Base-by-base conservation (phyloP, 139 green algal genomes). In the Volvox africanus region DNA sequence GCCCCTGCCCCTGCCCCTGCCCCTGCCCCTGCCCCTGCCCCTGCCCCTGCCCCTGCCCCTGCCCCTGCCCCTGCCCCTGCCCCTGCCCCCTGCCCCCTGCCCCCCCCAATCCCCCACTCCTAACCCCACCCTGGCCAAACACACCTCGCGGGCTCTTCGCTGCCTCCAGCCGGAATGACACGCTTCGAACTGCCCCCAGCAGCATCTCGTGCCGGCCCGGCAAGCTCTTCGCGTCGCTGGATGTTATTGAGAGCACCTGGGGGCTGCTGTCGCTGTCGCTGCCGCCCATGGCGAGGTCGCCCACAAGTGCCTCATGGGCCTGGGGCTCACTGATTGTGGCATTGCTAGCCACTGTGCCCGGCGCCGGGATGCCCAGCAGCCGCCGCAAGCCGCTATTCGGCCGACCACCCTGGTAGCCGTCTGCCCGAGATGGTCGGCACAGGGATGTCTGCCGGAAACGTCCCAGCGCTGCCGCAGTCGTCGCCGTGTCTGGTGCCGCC, bases 151-250 rank as follows among this genome's bases (percentile, higher is more conserved):
- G 71, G 30, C 21, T 65, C 17, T n/a, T 28, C 1, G 86, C 86
- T 6, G 86, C 86, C 50, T 90, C 86, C 50, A 90, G 86, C 12
- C 50, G 24, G 86, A 90, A 90, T 17, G 85, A 89, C 26, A 73
- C 69, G n/a, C 85, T 82, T 26, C 85, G 61, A 32, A 77, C 30
- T 13, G 61, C n/a, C n/a, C 30, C n/a, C 81, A 77, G 14, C 61
- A 87, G 61, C 80, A 24, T 20, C 1, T 81, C 75, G 14, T 28
- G 75, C 75, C 28, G 30, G 1, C 65, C 65, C 65, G 24, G 65
- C 65, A 12, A 24, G 24, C 65, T 73, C 65, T 55, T 55, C 44
- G 44, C 44, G 44, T 55, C 44, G 44, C 44, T 9, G 44, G 44
- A 55, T 14, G 32, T 19, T 80, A 36, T 2, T 2, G 73, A 80